Percentiles rank a stretch among this genome's conserved stretches.
phyloP scores from a whole-genome alignment of 2,329 filamentous ascomycete species.

The Aspergillus glaucus region DNA sequence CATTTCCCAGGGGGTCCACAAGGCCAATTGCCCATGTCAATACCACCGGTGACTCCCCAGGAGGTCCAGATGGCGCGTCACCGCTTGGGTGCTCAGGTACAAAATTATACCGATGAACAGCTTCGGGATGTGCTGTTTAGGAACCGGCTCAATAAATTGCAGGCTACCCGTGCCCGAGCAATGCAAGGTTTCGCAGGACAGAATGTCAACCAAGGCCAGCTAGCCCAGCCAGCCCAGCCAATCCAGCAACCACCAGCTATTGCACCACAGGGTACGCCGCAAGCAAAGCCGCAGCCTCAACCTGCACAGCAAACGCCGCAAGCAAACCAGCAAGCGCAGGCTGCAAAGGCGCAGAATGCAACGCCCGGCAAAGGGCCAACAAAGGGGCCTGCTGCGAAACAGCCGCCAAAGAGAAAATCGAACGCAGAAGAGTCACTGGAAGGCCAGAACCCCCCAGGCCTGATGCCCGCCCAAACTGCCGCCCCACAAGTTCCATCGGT shows the following conservation, averaged over 20 bases:
- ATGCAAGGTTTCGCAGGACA: conserved; percentile 17
- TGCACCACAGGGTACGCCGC: conserved; percentile 16
- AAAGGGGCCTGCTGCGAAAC: conserved; percentile 23
- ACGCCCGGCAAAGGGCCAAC: conserved; percentile 17
- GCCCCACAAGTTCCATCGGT: conserved; percentile 15
- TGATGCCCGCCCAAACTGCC: conserved; percentile 20
- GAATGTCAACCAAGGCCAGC: conserved; percentile 18
- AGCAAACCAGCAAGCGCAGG: conserved; percentile 22
- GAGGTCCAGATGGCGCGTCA: conserved; percentile 34
- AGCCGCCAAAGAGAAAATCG: conserved; percentile 38
- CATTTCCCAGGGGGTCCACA: conserved; percentile 22
- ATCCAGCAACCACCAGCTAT: conserved; percentile 15
- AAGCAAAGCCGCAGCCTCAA: conserved; percentile 17
- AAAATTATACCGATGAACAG: conserved; percentile 37
- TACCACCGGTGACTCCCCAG: conserved; percentile 29
- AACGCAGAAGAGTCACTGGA: conserved; percentile 44
- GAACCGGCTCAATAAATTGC: conserved; percentile 33
- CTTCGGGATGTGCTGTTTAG: conserved; percentile 31
- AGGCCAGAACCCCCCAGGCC: conserved; percentile 26
- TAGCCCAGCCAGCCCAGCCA: conserved; percentile 13
- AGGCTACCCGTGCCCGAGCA: conserved; percentile 26
- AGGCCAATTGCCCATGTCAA: conserved; percentile 20
- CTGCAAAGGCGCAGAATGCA: conserved; percentile 24
- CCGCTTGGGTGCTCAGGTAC: conserved; percentile 26
- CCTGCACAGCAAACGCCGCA: conserved; percentile 19